Base-by-base conservation (phyloP, 2,329 filamentous ascomycete species). In the Neopestalotiopsis sp. region DNA sequence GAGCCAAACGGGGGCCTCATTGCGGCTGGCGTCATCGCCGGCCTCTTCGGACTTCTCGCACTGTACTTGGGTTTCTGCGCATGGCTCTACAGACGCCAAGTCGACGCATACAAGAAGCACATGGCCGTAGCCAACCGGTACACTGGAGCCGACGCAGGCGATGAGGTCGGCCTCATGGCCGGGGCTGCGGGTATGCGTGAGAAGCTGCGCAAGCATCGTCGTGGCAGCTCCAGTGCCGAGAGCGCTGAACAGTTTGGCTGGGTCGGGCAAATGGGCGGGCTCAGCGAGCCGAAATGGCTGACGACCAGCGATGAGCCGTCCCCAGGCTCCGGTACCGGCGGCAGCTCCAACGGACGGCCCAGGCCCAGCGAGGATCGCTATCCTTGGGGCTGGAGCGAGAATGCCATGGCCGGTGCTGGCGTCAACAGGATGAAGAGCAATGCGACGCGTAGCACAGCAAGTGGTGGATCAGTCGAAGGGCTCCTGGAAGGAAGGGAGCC, bases 1-100 rank as follows among this genome's bases (percentile, higher is more conserved):
- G 45, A 38, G 12, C 67, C 76, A 13, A 81, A 79, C 38, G 76
- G 78, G 0, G 83, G 83, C 0, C 81, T 84, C 14, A 83, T 87
- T 65, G 82, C 82, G 17, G 83, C 84, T 1, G 82, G 83, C 32
- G 80, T 91, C 24, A 82, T 94, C 40, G 92, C 92, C 0, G 91
- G 90, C n/a, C 75, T 91, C 4, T 84, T 92, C 4, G 88, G 88
- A 62, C 73, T 92, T 20, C 74, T 89, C 0, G 90, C 90, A 2
- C 81, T 82, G 1, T 93, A 93, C 77, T 85, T 93, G 13, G 90
- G 89, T 60, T 93, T 92, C 82, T 92, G 90, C 79, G 86, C 88
- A 20, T 94, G 90, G 88, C 82, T 94, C 7, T 94, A 94, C 82
- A 86, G 91, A 34, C 90, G 90, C 63, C 91, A 92, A 77, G 86